phyloP scores from a whole-genome alignment of 192 early-diverging fungal genomes.

The Coemansia guatemalensis region DNA sequence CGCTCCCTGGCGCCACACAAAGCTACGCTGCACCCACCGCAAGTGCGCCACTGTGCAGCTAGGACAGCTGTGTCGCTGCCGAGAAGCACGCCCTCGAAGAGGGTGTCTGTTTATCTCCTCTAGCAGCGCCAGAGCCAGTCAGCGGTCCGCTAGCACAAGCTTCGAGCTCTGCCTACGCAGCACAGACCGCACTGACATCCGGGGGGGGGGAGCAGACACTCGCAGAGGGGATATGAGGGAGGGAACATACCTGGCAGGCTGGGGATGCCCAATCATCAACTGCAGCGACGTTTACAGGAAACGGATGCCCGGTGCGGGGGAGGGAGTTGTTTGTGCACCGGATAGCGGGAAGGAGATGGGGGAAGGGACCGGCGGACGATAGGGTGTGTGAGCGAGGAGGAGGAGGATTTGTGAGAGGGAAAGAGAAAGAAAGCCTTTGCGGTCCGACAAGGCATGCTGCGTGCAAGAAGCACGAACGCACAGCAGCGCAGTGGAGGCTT shows the following conservation, averaged over 20 bases:
- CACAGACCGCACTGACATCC: background rate
- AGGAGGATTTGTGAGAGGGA: background rate
- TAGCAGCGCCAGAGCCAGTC: background rate
- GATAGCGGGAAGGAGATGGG: background rate
- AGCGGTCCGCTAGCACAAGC: background rate
- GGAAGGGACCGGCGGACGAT: background rate
- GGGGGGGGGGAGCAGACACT: background rate
- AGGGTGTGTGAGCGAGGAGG: background rate
- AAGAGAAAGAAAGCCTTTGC: background rate
- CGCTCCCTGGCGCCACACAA: background rate
- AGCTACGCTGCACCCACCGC: background rate
- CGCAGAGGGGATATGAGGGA: background rate
- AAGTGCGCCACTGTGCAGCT: background rate
- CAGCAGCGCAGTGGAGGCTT: constrained; percentile 7
- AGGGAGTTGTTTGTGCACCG: background rate
- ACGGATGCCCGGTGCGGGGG: background rate
- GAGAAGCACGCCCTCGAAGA: background rate
- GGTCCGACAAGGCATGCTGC: background rate
- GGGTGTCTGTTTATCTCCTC: background rate
- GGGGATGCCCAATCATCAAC: background rate
- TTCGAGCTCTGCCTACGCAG: background rate
- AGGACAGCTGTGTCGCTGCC: background rate
- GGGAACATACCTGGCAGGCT: background rate
- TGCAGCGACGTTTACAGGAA: background rate
- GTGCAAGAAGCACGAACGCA: background rate